Evolutionary conservation across 2,329 filamentous ascomycete genomes (phyloP), one percentile per base, ranked within the genome.

Genomic region (Pyricularia grisea): DNA sequence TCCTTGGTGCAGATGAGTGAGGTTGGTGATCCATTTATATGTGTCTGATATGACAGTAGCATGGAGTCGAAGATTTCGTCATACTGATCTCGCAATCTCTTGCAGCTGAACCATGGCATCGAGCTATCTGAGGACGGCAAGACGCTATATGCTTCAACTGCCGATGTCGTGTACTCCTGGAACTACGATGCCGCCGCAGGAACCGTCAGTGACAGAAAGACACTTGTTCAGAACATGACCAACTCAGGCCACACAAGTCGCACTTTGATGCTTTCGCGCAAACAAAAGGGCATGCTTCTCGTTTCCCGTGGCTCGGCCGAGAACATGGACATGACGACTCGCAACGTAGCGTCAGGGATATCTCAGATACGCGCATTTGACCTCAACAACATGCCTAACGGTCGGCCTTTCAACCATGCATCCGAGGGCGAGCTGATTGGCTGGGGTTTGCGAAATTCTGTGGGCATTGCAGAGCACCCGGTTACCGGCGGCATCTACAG

Each of bases 391-490:
- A 64, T 79, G 28, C 68, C 73, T 70, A 31, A 71, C 27, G 28
- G 74, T 36, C 65, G 73, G 2, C 74, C 81, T 3, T 81, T 80
- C 74, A 78, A 85, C 72, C 88, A 82, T 67, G 81, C 85, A 27
- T 73, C 80, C 78, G 70, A 84, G 20, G 84, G 83, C 14, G 73
- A 72, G 7, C 72, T 82, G 3, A 74, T 85, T 4, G 84, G 88
- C 20, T 92, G 89, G 88, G 90, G 90, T 23, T 80, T 92, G 30
- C 82, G 90, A 31, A 92, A 92, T 76, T 87, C 86, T 3, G 89
- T 92, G 3, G 90, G 90, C 17, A 78, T 92, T 4, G 88, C 81
- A 31, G 88, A 90, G 75, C 71, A 73, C 9, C 71, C 72, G n/a
- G 65, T 67, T 17, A 72, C 66, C 10, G 69, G 69, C 36, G 71